Evolutionary conservation across 768 basidiomycete genomes (phyloP), one percentile per base, ranked within the genome.

Genomic region (Trichaptum fuscoviolaceum): DNA sequence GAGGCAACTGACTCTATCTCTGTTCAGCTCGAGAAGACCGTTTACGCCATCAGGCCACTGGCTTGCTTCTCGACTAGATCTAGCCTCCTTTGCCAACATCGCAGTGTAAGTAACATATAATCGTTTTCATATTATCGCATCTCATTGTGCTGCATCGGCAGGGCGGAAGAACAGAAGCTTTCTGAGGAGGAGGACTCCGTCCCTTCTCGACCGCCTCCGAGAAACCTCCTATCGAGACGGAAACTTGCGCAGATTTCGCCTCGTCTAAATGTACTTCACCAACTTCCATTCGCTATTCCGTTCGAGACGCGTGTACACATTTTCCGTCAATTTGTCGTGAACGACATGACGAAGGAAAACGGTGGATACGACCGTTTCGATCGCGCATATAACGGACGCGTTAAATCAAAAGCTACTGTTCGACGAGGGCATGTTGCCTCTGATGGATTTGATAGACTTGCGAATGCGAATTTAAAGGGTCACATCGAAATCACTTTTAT

Each of bases 241-340:
- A 88, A 92, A 69, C 76, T 91, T 58, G 86, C 90, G 0, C 82
- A 86, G 66, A 79, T 98, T 63, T 90, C 91, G 2, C 96, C 96
- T 0, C 87, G 95, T 7, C 83, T 99, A 2, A 93, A 93, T 1
- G 84, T 98, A 27, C 85, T 99, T 64, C 93, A 98, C 79, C 96
- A 98, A 76, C 92, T 99, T 66, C 96, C 96, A 0, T 97, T 97
- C 77, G 87, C 94, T 6, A 91, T 99, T 65, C 96, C 96, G 0
- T 99, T 99, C 77, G 88, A 91, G 63, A 85, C 87, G 0, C 88
- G 96, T n/a, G 92, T 98, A 12, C 84, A 87, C 42, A 93, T 98
- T 61, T 96, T 98, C 78, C 84, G 93, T 25, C 81, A 86, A 64
- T 97, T 97, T 75, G 85, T 98, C 62, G 76, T 80, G 58, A 89